Conservation (phyloP, 106 monocot genomes). For the Dendrobium officinale region DNA sequence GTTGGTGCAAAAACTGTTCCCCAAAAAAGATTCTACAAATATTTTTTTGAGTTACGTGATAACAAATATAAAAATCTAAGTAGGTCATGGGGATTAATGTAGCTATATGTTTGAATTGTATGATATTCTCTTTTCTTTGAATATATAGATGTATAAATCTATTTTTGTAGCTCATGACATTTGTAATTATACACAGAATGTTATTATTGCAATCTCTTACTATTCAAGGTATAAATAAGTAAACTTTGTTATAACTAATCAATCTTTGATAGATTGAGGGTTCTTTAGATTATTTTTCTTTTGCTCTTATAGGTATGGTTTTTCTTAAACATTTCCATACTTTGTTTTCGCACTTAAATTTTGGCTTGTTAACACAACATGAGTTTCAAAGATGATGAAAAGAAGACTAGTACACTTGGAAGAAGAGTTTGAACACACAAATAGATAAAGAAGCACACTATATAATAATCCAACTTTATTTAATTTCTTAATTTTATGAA, state of each 20-base stretch:
- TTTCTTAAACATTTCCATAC: not conserved
- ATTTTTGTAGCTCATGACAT: not conserved
- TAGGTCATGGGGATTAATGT: constrained; percentile 98
- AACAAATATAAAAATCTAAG: constrained; percentile 20
- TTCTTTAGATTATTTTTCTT: constrained; percentile 96
- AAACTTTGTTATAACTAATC: constrained; percentile 99
- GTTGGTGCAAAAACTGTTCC: too few relatives aligned
- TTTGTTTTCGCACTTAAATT: not conserved
- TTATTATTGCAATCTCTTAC: constrained; percentile 96
- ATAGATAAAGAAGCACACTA: too few relatives aligned
- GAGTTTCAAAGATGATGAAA: too few relatives aligned
- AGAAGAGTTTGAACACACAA: too few relatives aligned
- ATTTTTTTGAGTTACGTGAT: too few relatives aligned
- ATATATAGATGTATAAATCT: not conserved
- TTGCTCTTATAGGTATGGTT: constrained; percentile 80
- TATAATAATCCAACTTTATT: too few relatives aligned
- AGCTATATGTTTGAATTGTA: constrained; percentile 68
- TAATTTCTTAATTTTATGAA: too few relatives aligned
- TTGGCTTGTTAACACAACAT: not conserved
- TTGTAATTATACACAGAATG: constrained; percentile 52
- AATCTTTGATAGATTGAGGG: constrained; percentile 94
- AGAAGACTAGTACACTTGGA: too few relatives aligned
- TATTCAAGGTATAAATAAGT: constrained; percentile 99
- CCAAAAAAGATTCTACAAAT: too few relatives aligned
- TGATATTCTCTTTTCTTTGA: constrained; percentile 12